Percentiles rank a stretch among this genome's conserved stretches.
phyloP scores from a whole-genome alignment of 75 land plant genomes.

The Pinus taeda region DNA sequence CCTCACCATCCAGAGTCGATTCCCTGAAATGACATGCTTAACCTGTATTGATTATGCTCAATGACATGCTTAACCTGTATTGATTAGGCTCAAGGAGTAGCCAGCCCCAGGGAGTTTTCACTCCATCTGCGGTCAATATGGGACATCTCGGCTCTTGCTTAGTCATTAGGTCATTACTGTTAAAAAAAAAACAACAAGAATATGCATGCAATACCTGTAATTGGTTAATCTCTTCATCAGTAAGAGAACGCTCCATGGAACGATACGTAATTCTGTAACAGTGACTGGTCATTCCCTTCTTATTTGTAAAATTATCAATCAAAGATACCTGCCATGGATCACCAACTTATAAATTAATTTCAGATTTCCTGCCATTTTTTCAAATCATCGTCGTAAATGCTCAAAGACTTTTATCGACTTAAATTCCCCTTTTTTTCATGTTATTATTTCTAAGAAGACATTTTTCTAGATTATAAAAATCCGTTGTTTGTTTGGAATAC shows the following conservation, averaged over 20 bases:
- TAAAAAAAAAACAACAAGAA: too few relatives aligned
- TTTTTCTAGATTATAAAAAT: background rate
- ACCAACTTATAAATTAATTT: background rate
- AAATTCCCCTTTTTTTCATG: background rate
- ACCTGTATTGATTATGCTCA: too few relatives aligned
- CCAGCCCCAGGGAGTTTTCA: too few relatives aligned
- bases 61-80: too few relatives aligned
- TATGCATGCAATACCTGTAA: slow-evolving; percentile 53
- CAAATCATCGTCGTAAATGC: background rate
- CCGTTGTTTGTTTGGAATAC: background rate
- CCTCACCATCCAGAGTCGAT: too few relatives aligned
- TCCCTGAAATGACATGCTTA: too few relatives aligned
- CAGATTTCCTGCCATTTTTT: background rate
- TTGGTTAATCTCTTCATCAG: slow-evolving; percentile 92
- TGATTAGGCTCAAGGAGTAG: too few relatives aligned
- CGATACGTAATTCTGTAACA: slow-evolving; percentile 91
- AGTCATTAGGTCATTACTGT: too few relatives aligned
- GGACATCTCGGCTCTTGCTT: too few relatives aligned
- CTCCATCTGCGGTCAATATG: too few relatives aligned
- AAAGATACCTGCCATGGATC: slow-evolving; percentile 51
- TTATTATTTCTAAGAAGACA: background rate
- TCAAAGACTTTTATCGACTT: background rate
- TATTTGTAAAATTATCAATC: slow-evolving; percentile 90
- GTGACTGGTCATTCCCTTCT: slow-evolving; percentile 94
- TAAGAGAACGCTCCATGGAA: slow-evolving; percentile 97